These are phyloP conservation scores for Hanseniaspora clermontiae DNA, from an alignment of 805 yeast species.

Conservation along the genomic window DNA sequence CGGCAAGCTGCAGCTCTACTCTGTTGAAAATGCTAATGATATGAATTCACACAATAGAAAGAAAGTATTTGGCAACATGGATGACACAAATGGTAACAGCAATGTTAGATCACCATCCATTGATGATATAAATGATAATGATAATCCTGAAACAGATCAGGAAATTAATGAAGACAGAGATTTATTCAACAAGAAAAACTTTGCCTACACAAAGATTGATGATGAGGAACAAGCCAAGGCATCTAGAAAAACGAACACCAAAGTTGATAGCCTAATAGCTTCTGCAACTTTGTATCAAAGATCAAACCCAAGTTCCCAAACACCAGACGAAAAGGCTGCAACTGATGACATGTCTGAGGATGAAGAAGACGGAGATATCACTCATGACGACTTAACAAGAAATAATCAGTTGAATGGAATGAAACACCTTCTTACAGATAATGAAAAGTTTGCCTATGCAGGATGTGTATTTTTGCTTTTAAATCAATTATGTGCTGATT, in stretches of 20 bases:
- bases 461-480: constrained; percentile 68
- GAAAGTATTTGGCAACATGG: neutral
- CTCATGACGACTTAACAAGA: constrained; percentile 28
- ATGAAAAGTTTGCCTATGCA: constrained; percentile 82
- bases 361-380: constrained; percentile 23
- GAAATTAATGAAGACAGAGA: constrained; percentile 16
- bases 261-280: constrained; percentile 41
- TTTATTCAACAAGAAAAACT: constrained; percentile 26
- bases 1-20: constrained; percentile 46
- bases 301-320: neutral
- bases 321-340: constrained; percentile 1
- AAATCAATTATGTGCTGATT: constrained; percentile 69
- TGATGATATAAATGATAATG: constrained; percentile 15
- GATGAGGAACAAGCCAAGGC: constrained; percentile 75
- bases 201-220: constrained; percentile 77
- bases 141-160: constrained; percentile 15
- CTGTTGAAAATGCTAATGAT: constrained; percentile 4
- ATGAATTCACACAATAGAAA: neutral
- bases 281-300: constrained; percentile 27
- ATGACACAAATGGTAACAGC: neutral
- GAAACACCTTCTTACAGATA: constrained; percentile 63
- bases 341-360: constrained; percentile 23
- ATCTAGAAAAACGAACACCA: constrained; percentile 41
- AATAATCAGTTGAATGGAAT: constrained; percentile 58
- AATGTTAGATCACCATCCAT: constrained; percentile 24